phyloP scores from a whole-genome alignment of 108 stramenopile species.

The Chaetoceros tenuissimus region DNA sequence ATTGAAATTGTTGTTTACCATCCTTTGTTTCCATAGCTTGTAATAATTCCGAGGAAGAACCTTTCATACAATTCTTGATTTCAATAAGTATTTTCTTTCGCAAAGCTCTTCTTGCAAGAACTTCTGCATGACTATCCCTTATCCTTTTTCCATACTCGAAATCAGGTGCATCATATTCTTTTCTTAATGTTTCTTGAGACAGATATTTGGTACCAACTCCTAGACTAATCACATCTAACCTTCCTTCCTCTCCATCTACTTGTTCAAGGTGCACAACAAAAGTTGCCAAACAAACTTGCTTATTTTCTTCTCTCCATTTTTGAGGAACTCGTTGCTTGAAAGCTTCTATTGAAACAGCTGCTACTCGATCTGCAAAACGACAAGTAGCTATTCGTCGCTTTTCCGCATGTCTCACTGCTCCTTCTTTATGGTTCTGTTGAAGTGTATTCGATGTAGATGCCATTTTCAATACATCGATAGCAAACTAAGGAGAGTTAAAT shows the following conservation, averaged over 20 bases:
- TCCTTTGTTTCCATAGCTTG: background rate
- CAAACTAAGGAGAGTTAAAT: no score
- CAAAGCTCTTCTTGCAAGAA: conserved; percentile 71
- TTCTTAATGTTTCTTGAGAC: conserved; percentile 24
- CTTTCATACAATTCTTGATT: conserved; percentile 15
- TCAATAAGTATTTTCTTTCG: conserved; percentile 51
- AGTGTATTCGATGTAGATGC: no score
- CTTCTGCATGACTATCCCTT: conserved; percentile 82
- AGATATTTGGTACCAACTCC: conserved; percentile 86
- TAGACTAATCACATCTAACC: conserved; percentile 49
- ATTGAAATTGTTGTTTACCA: conserved; percentile 12
- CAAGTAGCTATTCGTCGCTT: conserved; percentile 69
- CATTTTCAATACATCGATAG: no score
- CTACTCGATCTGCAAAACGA: conserved; percentile 73
- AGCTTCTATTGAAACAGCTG: conserved; percentile 44
- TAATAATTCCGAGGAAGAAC: background rate
- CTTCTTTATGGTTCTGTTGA: background rate
- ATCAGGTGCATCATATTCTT: conserved; percentile 17
- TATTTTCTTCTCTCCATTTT: conserved; percentile 30
- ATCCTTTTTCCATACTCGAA: conserved; percentile 43
- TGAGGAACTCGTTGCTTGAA: conserved; percentile 34
- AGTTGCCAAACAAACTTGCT: conserved; percentile 65
- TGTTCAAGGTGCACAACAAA: conserved; percentile 49
- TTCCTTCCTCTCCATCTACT: conserved; percentile 3
- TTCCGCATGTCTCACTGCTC: conserved; percentile 64